Base-by-base conservation (phyloP, 2,329 filamentous ascomycete genomes). In the Aspergillus sojae region DNA sequence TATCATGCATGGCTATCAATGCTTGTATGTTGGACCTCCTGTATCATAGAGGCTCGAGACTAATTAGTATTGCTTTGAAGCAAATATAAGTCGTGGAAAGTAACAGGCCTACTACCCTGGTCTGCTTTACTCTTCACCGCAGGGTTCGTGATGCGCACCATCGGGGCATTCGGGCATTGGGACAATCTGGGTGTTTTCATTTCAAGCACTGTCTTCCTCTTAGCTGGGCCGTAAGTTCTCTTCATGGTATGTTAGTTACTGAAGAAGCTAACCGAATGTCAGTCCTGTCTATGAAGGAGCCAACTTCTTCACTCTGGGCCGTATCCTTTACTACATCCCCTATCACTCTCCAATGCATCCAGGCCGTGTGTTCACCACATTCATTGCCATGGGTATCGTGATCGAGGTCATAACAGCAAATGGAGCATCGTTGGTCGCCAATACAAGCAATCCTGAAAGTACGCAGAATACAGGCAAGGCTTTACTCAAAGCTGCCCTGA, bases 321-420 rank as follows among this genome's bases (percentile, higher is more conserved):
- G 82, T 32, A 80, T 86, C n/a, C 75, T 87, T 0, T 80, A 80
- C 61, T 80, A 82, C 57, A 72, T 78, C 2, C 75, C 84, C 4
- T 87, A 86, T 63, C 79, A 83, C 45, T 72, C 73, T 1, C 77
- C 78, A 1, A 80, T 87, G 39, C 84, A 87, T 66, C 85, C 85
- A 0, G 85, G 84, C 3, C 81, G 85, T 4, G 80, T 89, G 5
- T 85, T 89, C 67, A 89, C 86, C 65, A 83, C 82, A 4, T 85
- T 89, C 65, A 76, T 89, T 41, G 76, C 82, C 1, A 76, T 86
- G 11, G 84, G 88, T 43, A 71, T 76, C 2, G 74, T 82, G 0
- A 81, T 88, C 45, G 79, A 80, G 60, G 63, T 64, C 10, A 75
- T 87, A 3, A 85, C 84, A 23, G 83, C 77, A 6, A 83, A 84